phyloP scores from a whole-genome alignment of 345 rosid species.

The Aethionema arabicum region DNA sequence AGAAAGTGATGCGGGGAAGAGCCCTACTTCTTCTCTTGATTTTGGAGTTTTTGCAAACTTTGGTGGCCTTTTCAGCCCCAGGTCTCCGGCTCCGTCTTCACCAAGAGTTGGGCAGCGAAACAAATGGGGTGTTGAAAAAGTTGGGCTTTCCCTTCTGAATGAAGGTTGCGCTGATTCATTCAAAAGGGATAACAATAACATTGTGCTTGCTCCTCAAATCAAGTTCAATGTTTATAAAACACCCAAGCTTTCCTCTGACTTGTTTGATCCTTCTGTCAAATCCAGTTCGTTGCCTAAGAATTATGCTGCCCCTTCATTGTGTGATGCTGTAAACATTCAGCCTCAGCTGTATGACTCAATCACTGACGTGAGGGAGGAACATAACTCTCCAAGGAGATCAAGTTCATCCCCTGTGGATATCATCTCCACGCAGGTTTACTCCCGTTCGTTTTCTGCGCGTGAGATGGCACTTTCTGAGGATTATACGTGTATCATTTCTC shows the following conservation, averaged over 20 bases:
- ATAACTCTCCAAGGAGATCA: slow-evolving; percentile 35
- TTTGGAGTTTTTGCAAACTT: slow-evolving; percentile 48
- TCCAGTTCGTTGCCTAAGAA: slow-evolving; percentile 50
- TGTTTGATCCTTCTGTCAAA: slow-evolving; percentile 28
- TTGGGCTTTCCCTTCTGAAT: slow-evolving; percentile 56
- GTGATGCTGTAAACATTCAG: slow-evolving; percentile 25
- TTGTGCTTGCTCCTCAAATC: slow-evolving; percentile 55
- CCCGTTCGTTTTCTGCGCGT: slow-evolving; percentile 45
- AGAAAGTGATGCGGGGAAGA: slow-evolving; percentile 44
- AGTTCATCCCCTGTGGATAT: slow-evolving; percentile 47
- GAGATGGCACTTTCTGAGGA: slow-evolving; percentile 72
- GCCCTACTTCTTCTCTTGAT: slow-evolving; percentile 71
- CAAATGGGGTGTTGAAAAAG: slow-evolving; percentile 50
- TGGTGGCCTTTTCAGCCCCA: slow-evolving; percentile 50
- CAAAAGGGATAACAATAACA: slow-evolving; percentile 42
- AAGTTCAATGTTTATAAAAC: slow-evolving; percentile 28
- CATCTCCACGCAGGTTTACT: slow-evolving; percentile 28
- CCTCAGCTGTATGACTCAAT: slow-evolving; percentile 13
- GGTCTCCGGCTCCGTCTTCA: slow-evolving; percentile 38
- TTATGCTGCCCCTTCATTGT: slow-evolving; percentile 35
- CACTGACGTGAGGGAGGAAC: slow-evolving; percentile 10
- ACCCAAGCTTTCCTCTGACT: not conserved
- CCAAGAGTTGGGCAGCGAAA: slow-evolving; percentile 33
- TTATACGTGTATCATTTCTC: slow-evolving; percentile 65
- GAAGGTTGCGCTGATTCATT: slow-evolving; percentile 20